Evolutionary conservation across 2,329 filamentous ascomycete species (phyloP).

Genomic region (Laburnicola sp.): DNA sequence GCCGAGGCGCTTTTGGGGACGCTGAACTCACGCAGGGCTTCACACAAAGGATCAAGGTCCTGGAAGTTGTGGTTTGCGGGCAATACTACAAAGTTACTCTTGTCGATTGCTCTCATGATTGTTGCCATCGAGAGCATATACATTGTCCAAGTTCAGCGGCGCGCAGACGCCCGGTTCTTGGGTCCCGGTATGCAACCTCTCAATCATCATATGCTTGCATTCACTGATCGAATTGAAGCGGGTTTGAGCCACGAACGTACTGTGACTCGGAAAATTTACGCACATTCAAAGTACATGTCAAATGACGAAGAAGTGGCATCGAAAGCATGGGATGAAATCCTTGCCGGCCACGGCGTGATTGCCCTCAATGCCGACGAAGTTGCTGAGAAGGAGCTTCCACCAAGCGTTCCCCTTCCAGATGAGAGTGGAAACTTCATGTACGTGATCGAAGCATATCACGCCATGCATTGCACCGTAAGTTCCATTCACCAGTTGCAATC

Average conservation of each 20-base stretch:
- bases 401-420: conserved; percentile 7
- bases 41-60: not conserved
- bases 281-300: conserved; percentile 11
- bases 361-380: conserved; percentile 8
- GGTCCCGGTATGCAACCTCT: conserved; percentile 3
- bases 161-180: not conserved
- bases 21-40: not conserved
- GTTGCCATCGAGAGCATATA: conserved; percentile 1
- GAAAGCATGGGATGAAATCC: conserved; percentile 11
- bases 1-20: not conserved
- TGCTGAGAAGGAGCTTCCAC: conserved; percentile 6
- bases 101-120: not conserved
- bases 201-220: not conserved
- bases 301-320: conserved; percentile 6
- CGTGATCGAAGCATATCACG: conserved; percentile 15
- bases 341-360: conserved; percentile 13
- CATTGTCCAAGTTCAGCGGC: not conserved
- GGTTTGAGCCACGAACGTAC: conserved; percentile 8
- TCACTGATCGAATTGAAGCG: not conserved
- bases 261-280: conserved; percentile 8
- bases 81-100: not conserved
- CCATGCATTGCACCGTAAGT: conserved; percentile 12
- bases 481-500: no score
- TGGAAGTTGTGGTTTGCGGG: not conserved
- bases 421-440: conserved; percentile 7